phyloP scores from a whole-genome alignment of 1,284 basidiomycete species.

The Somion occarium region DNA sequence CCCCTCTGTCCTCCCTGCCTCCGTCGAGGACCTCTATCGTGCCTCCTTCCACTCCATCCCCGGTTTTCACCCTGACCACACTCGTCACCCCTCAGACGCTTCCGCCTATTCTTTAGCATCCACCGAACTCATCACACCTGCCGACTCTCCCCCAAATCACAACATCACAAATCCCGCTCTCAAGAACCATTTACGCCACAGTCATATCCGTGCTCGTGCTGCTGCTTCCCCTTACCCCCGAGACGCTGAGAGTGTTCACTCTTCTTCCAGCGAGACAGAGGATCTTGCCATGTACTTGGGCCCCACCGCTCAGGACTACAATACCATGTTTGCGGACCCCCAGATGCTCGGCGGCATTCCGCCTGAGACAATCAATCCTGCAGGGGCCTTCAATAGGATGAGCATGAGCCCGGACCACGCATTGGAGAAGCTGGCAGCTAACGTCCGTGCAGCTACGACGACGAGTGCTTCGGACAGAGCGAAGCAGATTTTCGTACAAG shows the following conservation, averaged over 20 bases:
- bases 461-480: constrained; percentile 84
- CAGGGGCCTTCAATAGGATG: constrained; percentile 71
- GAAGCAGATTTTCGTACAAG: constrained; percentile 87
- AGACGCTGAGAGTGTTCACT: constrained; percentile 79
- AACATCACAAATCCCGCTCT: constrained; percentile 65
- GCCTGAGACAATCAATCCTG: constrained; percentile 61
- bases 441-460: constrained; percentile 81
- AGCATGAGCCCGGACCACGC: constrained; percentile 68
- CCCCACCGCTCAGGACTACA: constrained; percentile 46
- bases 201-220: constrained; percentile 70
- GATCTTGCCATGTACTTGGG: constrained; percentile 74
- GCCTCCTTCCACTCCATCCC: constrained; percentile 40
- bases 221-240: constrained; percentile 78
- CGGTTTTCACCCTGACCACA: constrained; percentile 28
- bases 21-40: constrained; percentile 64
- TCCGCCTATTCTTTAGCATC: constrained; percentile 38
- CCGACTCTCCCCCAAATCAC: constrained; percentile 66
- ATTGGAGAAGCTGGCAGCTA: constrained; percentile 80
- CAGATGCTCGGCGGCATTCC: constrained; percentile 32
- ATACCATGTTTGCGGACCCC: constrained; percentile 48
- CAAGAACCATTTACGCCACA: constrained; percentile 67
- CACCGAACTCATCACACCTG: constrained; percentile 41
- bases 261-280: constrained; percentile 80
- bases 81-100: constrained; percentile 30
- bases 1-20: constrained; percentile 42